A percentile compares a stretch with the other conserved stretches of the same genome.
Evolutionary conservation across 148 eudicot species (phyloP).

Genomic region (Vaccinium corymbosum): DNA sequence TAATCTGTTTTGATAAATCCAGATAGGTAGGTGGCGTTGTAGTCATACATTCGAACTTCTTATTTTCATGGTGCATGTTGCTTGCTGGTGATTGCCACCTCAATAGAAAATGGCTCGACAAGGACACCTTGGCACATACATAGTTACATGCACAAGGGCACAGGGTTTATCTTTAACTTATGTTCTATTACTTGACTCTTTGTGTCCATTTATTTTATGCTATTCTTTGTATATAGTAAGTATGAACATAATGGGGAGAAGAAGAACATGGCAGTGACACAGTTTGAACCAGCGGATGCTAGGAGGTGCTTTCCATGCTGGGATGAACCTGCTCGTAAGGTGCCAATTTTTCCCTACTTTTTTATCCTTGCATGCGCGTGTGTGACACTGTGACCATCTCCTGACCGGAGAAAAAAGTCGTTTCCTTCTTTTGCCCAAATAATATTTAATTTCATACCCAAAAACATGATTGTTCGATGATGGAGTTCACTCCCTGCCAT

Average conservation of each 20-base stretch:
- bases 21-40: background rate
- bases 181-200: background rate
- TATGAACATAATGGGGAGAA: constrained; percentile 30
- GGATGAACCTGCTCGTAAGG: constrained; percentile 52
- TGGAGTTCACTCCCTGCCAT: no score
- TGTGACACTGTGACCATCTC: no score
- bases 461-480: no score
- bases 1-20: background rate
- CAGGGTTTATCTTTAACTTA: background rate
- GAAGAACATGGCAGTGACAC: constrained; percentile 42
- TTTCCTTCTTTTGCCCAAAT: no score
- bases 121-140: background rate
- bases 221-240: constrained; percentile 12
- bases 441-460: no score
- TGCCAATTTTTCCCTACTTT: background rate
- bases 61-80: background rate
- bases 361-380: background rate
- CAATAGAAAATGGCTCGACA: background rate
- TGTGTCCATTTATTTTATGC: background rate
- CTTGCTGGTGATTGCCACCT: background rate
- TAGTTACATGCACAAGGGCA: background rate
- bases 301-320: constrained; percentile 45
- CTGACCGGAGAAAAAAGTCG: no score
- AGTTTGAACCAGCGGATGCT: constrained; percentile 43
- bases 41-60: background rate